These are phyloP conservation scores for Liriodendron chinense DNA, from an alignment of 164 flowering plant genomes.

Conservation along the genomic window DNA sequence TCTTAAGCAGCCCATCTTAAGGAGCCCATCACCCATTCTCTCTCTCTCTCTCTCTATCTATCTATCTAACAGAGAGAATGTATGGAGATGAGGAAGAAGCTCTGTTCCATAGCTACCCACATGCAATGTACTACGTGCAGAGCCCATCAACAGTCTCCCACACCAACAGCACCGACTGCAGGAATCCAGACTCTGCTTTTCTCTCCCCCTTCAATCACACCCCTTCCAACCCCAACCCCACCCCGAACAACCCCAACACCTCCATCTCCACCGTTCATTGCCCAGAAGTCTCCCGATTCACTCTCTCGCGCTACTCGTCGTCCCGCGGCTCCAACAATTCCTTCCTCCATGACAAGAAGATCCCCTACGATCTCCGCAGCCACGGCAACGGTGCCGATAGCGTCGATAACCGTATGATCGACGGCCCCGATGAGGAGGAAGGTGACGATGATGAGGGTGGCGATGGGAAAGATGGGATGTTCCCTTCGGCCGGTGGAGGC, in stretches of 20 bases:
- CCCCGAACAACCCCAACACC: background rate
- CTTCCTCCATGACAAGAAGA: slow-evolving; percentile 38
- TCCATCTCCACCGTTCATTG: background rate
- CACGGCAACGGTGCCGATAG: slow-evolving; percentile 13
- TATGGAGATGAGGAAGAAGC: slow-evolving; percentile 46
- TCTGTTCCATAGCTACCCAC: slow-evolving; percentile 35
- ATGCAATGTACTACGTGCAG: slow-evolving; percentile 63
- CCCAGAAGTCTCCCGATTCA: slow-evolving; percentile 21
- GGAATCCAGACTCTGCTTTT: slow-evolving; percentile 15
- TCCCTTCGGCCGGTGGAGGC: slow-evolving; percentile 21
- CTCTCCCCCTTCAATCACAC: slow-evolving; percentile 18
- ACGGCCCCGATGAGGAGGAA: slow-evolving; percentile 16
- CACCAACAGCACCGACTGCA: slow-evolving; percentile 32
- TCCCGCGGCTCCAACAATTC: slow-evolving; percentile 60
- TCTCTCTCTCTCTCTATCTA: slow-evolving; percentile 6
- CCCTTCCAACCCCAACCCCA: background rate
- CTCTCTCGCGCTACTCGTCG: slow-evolving; percentile 64
- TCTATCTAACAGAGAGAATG: slow-evolving; percentile 13
- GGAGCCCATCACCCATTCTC: background rate
- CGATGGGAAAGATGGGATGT: slow-evolving; percentile 1
- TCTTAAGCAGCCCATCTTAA: background rate
- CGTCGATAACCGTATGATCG: slow-evolving; percentile 9
- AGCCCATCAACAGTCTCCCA: slow-evolving; percentile 71
- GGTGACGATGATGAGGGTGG: slow-evolving; percentile 12
- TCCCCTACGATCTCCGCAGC: slow-evolving; percentile 22